Evolutionary conservation across 352 stramenopile species (phyloP).

Genomic region (Phytopythium aichiense): DNA sequence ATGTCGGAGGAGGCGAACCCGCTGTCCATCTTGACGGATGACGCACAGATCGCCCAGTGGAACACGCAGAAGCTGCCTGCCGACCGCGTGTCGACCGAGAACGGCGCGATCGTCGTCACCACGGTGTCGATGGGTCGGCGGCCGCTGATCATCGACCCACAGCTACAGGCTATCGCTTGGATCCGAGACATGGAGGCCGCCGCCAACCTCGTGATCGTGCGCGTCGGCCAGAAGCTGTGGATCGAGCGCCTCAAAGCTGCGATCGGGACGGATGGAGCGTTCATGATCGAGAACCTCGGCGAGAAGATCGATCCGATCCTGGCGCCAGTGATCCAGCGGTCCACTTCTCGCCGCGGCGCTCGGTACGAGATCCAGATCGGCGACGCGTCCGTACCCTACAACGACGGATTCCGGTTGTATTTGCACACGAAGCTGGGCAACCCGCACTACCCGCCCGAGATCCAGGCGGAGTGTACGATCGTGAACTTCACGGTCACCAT

Average conservation of each 20-base stretch:
- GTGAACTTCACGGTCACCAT: slow-evolving; percentile 95
- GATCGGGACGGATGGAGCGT: slow-evolving; percentile 91
- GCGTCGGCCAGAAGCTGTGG: slow-evolving; percentile 93
- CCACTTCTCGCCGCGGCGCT: slow-evolving; percentile 89
- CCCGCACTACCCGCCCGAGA: slow-evolving; percentile 93
- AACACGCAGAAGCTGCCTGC: slow-evolving; percentile 91
- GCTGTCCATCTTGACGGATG: slow-evolving; percentile 89
- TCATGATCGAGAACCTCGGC: slow-evolving; percentile 94
- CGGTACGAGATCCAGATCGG: slow-evolving; percentile 94
- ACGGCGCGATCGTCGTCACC: slow-evolving; percentile 91
- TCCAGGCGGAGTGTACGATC: slow-evolving; percentile 93
- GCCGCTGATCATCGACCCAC: slow-evolving; percentile 92
- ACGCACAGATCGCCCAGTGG: slow-evolving; percentile 92
- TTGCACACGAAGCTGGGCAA: slow-evolving; percentile 95
- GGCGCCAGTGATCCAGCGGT: slow-evolving; percentile 92
- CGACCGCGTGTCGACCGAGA: slow-evolving; percentile 93
- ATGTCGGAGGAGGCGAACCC: slow-evolving; percentile 91
- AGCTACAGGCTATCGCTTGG: slow-evolving; percentile 93
- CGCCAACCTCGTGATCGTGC: slow-evolving; percentile 92
- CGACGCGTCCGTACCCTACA: slow-evolving; percentile 93
- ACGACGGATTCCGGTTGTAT: slow-evolving; percentile 92
- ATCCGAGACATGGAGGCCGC: slow-evolving; percentile 91
- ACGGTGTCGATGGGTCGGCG: slow-evolving; percentile 87
- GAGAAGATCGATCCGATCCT: slow-evolving; percentile 94
- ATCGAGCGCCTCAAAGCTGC: slow-evolving; percentile 92